Evolutionary conservation across 2,329 filamentous ascomycete species (phyloP).

Genomic region (Berkeleyomyces basicola): DNA sequence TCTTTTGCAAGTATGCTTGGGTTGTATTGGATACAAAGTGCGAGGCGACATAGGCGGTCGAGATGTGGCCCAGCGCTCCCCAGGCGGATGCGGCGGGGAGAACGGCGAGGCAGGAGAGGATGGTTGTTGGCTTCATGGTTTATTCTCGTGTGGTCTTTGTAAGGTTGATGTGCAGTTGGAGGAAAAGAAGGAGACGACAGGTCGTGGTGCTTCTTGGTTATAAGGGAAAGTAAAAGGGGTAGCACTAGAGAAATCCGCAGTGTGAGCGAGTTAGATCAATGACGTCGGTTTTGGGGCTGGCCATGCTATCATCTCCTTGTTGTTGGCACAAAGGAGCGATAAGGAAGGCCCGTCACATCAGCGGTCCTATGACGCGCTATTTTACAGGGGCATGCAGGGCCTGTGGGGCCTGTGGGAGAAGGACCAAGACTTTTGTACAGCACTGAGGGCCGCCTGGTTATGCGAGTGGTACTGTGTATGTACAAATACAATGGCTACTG

Average conservation of each 20-base stretch:
- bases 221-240: neutral
- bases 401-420: neutral
- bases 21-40: constrained; percentile 42
- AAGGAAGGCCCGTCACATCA: neutral
- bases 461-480: too few relatives aligned
- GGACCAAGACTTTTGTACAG: neutral
- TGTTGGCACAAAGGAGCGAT: neutral
- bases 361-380: neutral
- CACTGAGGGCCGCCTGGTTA: too few relatives aligned
- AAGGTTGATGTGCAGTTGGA: neutral
- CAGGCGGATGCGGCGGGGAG: constrained; percentile 24
- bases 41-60: constrained; percentile 45
- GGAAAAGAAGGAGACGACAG: neutral
- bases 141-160: neutral
- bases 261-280: neutral
- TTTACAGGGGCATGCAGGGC: neutral
- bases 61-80: constrained; percentile 45
- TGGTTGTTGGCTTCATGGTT: constrained; percentile 22
- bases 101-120: constrained; percentile 20
- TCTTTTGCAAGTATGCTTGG: constrained; percentile 36
- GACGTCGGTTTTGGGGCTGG: neutral
- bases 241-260: neutral
- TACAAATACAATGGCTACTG: too few relatives aligned
- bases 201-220: neutral
- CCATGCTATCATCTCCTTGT: neutral